Conservation (phyloP, 306 rosid species). For the Begonia fuchsioides region DNA sequence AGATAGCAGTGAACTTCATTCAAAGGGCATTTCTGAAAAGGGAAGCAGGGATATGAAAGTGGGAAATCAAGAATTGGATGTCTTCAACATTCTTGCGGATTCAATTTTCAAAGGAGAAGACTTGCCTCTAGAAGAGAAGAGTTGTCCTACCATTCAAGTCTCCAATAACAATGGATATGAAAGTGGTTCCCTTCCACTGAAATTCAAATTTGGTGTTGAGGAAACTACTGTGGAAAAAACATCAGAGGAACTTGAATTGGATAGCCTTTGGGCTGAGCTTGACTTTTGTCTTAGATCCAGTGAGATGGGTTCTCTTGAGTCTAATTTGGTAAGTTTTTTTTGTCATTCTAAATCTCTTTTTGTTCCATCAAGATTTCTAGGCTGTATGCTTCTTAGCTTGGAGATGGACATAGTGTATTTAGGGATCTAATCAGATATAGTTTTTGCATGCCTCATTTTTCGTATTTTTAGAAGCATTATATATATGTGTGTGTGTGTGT, state of each 20-base stretch:
- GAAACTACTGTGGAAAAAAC: constrained; percentile 7
- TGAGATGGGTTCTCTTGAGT: constrained; percentile 7
- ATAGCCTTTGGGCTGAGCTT: constrained; percentile 19
- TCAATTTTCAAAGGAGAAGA: constrained; percentile 14
- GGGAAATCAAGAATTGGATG: not conserved
- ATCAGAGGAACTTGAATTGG: constrained; percentile 21
- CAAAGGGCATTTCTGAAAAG: not conserved
- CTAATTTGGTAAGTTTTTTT: no score
- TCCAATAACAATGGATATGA: not conserved
- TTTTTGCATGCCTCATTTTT: no score
- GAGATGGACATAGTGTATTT: no score
- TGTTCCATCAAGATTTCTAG: no score
- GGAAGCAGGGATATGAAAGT: not conserved
- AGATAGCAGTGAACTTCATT: not conserved
- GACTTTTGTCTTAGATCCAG: constrained; percentile 11
- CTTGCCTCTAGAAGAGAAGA: constrained; percentile 12
- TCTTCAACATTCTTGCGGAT: constrained; percentile 13
- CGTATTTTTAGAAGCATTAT: no score
- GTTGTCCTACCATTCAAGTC: not conserved
- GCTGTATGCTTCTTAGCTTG: no score
- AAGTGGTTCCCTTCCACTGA: constrained; percentile 8
- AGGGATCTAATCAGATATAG: no score
- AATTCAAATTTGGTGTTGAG: constrained; percentile 8
- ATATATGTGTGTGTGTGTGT: no score
- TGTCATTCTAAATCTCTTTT: no score